Evolutionary conservation across 2,329 filamentous ascomycete species (phyloP).

Genomic region (Aspergillus quadricinctus): DNA sequence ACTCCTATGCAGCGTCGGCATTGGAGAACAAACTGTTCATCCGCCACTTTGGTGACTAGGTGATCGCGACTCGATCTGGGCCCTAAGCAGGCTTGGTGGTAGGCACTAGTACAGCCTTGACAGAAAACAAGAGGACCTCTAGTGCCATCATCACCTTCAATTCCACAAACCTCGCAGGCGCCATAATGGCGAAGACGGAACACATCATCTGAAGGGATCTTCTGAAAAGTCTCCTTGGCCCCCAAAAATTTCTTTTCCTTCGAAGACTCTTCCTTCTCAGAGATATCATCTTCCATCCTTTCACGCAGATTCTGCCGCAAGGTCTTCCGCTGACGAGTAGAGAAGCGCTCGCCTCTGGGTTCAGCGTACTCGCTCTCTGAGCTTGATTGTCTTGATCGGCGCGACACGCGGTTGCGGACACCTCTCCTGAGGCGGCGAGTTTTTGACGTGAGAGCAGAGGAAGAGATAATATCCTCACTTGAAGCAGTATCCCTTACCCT

Average conservation of each 20-base stretch:
- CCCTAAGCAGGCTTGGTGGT: slow-evolving; percentile 80
- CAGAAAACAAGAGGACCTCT: slow-evolving; percentile 76
- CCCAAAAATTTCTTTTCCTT: slow-evolving; percentile 44
- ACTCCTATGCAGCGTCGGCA: slow-evolving; percentile 78
- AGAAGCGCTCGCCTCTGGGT: slow-evolving; percentile 23
- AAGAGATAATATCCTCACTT: slow-evolving; percentile 20
- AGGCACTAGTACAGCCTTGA: slow-evolving; percentile 82
- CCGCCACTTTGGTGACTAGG: slow-evolving; percentile 76
- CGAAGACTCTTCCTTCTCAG: slow-evolving; percentile 46
- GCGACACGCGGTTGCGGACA: slow-evolving; percentile 6
- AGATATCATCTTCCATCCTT: slow-evolving; percentile 32
- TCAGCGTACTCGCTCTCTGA: slow-evolving; percentile 11
- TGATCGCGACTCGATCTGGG: slow-evolving; percentile 72
- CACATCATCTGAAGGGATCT: slow-evolving; percentile 54
- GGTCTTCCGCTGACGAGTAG: slow-evolving; percentile 25
- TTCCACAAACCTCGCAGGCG: slow-evolving; percentile 67
- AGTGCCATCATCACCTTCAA: slow-evolving; percentile 48
- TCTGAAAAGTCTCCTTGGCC: slow-evolving; percentile 70
- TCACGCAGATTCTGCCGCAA: slow-evolving; percentile 44
- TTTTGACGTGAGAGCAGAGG: slow-evolving; percentile 7
- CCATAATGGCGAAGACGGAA: slow-evolving; percentile 69
- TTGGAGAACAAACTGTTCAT: slow-evolving; percentile 78
- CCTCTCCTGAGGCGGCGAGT: slow-evolving; percentile 11
- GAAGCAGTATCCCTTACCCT: slow-evolving; percentile 11
- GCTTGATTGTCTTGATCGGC: slow-evolving; percentile 5